These are phyloP conservation scores for Blastobotrys chiropterorum DNA, from an alignment of 805 yeast genomes.

Conservation along the genomic window DNA sequence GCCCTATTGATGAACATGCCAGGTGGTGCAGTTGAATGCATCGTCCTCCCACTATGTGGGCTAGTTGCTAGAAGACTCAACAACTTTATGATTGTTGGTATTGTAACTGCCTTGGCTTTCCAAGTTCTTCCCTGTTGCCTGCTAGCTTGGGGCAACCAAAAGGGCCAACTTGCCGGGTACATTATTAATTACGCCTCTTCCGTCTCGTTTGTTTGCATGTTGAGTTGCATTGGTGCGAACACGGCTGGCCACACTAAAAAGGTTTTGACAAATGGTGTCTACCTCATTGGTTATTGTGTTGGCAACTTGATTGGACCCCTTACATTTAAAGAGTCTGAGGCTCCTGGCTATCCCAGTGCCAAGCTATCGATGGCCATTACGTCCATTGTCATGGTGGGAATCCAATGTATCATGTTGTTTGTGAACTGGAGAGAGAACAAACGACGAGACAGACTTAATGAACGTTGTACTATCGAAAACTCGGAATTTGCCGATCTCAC, in stretches of 20 bases:
- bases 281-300: constrained; percentile 58
- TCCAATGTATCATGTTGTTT: constrained; percentile 30
- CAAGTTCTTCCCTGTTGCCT: constrained; percentile 38
- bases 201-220: constrained; percentile 9
- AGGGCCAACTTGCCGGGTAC: constrained; percentile 14
- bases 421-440: constrained; percentile 11
- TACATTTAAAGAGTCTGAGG: constrained; percentile 50
- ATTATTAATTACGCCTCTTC: constrained; percentile 9
- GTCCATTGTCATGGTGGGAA: constrained; percentile 37
- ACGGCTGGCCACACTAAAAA: constrained; percentile 72
- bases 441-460: constrained; percentile 4
- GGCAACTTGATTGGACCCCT: constrained; percentile 73
- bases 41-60: constrained; percentile 6
- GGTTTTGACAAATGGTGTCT: constrained; percentile 50
- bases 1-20: constrained; percentile 13
- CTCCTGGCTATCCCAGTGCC: constrained; percentile 53
- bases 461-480: constrained; percentile 7
- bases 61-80: constrained; percentile 7
- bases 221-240: constrained; percentile 32
- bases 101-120: constrained; percentile 36
- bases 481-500: constrained; percentile 38
- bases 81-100: constrained; percentile 30
- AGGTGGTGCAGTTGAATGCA: constrained; percentile 12
- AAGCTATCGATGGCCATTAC: constrained; percentile 51
- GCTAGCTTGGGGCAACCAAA: constrained; percentile 36